Evolutionary conservation across 352 stramenopile genomes (phyloP).

Genomic region (Saprolegnia parasitica): DNA sequence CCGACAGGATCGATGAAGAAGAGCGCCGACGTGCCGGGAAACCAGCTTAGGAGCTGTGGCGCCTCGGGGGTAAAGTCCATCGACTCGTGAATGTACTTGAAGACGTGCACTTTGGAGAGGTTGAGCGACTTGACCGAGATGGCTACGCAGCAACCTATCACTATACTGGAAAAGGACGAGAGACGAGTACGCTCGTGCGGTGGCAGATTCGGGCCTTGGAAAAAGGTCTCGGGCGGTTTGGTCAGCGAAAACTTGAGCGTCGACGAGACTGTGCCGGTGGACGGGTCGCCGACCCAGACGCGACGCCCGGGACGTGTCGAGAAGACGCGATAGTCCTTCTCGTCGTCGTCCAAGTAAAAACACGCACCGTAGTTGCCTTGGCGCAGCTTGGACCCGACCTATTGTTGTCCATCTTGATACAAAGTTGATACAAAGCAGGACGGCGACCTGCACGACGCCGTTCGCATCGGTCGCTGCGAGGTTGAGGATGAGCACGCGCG

Average conservation of each 20-base stretch:
- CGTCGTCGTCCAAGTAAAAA: slow-evolving; percentile 60
- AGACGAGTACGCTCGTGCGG: slow-evolving; percentile 9
- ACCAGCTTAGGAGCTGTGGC: slow-evolving; percentile 77
- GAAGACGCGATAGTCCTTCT: slow-evolving; percentile 68
- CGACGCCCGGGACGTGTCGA: slow-evolving; percentile 71
- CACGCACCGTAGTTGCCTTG: slow-evolving; percentile 80
- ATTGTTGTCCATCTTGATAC: slow-evolving; percentile 2
- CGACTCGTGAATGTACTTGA: slow-evolving; percentile 29
- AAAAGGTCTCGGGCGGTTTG: slow-evolving; percentile 56
- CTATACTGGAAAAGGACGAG: not conserved
- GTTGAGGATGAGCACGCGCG: slow-evolving; percentile 74
- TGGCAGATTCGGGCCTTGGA: slow-evolving; percentile 44
- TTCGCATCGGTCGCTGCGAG: slow-evolving; percentile 60
- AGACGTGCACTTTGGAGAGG: slow-evolving; percentile 25
- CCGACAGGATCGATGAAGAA: slow-evolving; percentile 80
- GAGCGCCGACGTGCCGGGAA: slow-evolving; percentile 65
- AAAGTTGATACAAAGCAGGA: not conserved
- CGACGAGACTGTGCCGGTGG: slow-evolving; percentile 70
- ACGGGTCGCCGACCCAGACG: slow-evolving; percentile 75
- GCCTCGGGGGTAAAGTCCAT: slow-evolving; percentile 27
- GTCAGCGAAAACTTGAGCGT: slow-evolving; percentile 79
- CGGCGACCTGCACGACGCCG: slow-evolving; percentile 47
- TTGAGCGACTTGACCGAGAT: slow-evolving; percentile 25
- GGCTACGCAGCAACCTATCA: too few species aligned
- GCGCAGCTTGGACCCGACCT: slow-evolving; percentile 77